phyloP scores from a whole-genome alignment of 2,329 filamentous ascomycete genomes.

The Stachybotrys elegans region DNA sequence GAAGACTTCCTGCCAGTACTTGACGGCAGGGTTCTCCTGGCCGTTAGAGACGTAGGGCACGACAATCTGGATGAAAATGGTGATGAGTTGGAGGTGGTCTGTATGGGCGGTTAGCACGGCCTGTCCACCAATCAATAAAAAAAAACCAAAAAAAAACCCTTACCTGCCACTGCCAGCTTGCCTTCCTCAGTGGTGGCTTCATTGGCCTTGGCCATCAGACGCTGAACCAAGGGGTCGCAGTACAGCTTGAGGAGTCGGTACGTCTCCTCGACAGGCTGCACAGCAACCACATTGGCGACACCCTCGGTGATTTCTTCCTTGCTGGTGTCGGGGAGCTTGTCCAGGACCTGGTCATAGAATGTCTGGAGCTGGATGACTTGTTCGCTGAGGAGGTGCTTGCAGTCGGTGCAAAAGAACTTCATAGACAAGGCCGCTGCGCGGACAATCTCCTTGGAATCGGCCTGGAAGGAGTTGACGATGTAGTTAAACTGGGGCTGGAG shows the following conservation, averaged over 20 bases:
- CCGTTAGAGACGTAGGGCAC: constrained; percentile 68
- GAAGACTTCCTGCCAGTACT: constrained; percentile 94
- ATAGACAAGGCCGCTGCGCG: constrained; percentile 89
- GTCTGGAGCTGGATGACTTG: constrained; percentile 83
- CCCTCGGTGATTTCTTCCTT: constrained; percentile 97
- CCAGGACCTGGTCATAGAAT: constrained; percentile 87
- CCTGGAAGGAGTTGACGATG: constrained; percentile 88
- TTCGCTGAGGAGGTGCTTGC: constrained; percentile 75
- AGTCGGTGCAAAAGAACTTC: constrained; percentile 96
- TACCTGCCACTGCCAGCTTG: constrained; percentile 81
- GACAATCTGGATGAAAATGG: constrained; percentile 76
- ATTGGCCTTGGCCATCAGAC: constrained; percentile 83
- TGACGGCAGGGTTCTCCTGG: constrained; percentile 83
- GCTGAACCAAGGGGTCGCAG: constrained; percentile 82
- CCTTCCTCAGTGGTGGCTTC: constrained; percentile 75
- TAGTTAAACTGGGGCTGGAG: constrained; percentile 91
- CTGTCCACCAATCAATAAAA: too few species aligned
- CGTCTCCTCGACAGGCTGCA: constrained; percentile 73
- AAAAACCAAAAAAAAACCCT: too few species aligned
- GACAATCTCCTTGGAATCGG: constrained; percentile 83
- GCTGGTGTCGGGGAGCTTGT: constrained; percentile 77
- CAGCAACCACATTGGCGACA: constrained; percentile 85
- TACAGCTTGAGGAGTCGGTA: constrained; percentile 87
- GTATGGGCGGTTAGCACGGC: constrained; percentile 15
- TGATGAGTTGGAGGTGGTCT: constrained; percentile 90